Conservation (phyloP, 2,329 filamentous ascomycete genomes). For the Fusarium praegraminearum region DNA sequence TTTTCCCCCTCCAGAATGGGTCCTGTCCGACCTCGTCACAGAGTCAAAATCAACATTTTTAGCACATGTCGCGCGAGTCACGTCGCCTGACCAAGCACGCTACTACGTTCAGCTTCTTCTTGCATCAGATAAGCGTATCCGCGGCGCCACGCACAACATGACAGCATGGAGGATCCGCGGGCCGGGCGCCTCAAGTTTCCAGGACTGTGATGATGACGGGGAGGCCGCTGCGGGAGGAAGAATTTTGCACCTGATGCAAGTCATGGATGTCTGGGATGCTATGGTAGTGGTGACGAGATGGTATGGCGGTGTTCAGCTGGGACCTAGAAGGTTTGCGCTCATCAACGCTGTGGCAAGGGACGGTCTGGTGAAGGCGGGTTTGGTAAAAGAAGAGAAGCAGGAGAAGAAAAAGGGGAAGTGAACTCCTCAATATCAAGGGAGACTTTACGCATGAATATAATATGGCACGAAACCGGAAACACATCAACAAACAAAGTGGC, state of each 20-base stretch:
- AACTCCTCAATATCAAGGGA: conserved; percentile 31
- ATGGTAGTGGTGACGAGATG: conserved; percentile 94
- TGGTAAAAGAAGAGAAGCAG: conserved; percentile 64
- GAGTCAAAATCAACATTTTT: conserved; percentile 92
- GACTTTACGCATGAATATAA: not conserved
- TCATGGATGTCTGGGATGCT: conserved; percentile 93
- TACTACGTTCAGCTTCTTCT: conserved; percentile 80
- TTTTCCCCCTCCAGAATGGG: conserved; percentile 67
- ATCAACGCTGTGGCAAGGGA: conserved; percentile 91
- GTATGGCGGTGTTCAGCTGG: conserved; percentile 93
- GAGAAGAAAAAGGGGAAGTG: conserved; percentile 52
- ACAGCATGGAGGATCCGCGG: conserved; percentile 89
- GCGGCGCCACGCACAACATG: conserved; percentile 94
- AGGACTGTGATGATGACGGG: conserved; percentile 97
- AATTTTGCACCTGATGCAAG: conserved; percentile 88
- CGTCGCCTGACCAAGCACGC: conserved; percentile 77
- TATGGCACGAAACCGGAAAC: conserved; percentile 1
- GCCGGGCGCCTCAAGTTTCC: conserved; percentile 67
- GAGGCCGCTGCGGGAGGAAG: conserved; percentile 91
- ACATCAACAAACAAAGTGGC: conserved; percentile 28
- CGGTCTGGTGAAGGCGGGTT: conserved; percentile 81
- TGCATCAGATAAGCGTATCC: conserved; percentile 83
- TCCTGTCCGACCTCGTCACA: conserved; percentile 76
- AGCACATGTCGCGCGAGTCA: conserved; percentile 78
- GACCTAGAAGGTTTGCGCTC: conserved; percentile 87